Percentiles rank a stretch among this genome's conserved stretches.
These are phyloP conservation scores for Phytophthora pseudosyringae DNA, from an alignment of 352 stramenopile genomes.

Conservation along the genomic window DNA sequence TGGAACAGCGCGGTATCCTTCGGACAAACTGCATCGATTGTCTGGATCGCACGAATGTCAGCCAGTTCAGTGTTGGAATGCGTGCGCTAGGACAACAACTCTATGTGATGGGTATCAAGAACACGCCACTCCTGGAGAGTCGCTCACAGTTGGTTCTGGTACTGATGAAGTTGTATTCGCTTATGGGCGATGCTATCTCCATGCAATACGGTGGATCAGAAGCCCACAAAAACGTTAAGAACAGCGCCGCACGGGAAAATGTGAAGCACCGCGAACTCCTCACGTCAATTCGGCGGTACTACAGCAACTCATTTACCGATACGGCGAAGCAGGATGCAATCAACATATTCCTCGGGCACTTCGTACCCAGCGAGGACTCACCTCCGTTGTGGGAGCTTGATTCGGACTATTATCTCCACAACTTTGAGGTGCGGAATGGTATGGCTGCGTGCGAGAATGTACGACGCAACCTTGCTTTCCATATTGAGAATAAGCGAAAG, in stretches of 20 bases:
- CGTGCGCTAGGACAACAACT: conserved; percentile 95
- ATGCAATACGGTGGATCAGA: conserved; percentile 99
- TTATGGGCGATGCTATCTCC: conserved; percentile 98
- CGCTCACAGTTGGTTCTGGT: conserved; percentile 95
- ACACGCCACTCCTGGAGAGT: conserved; percentile 80
- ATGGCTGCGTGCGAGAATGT: conserved; percentile 68
- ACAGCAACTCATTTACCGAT: conserved; percentile 99
- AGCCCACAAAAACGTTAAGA: conserved; percentile 98
- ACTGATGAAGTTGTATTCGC: conserved; percentile 98
- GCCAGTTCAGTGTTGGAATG: conserved; percentile 88
- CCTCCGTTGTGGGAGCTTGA: conserved; percentile 85
- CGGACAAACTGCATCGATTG: conserved; percentile 99
- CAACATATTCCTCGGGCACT: conserved; percentile 99
- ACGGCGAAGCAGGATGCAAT: conserved; percentile 99
- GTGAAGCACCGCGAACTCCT: conserved; percentile 97
- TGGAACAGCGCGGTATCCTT: conserved; percentile 97
- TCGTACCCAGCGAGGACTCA: conserved; percentile 71
- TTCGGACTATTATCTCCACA: conserved; percentile 93
- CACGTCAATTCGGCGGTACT: conserved; percentile 98
- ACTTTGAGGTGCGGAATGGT: conserved; percentile 86
- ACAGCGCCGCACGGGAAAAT: conserved; percentile 81
- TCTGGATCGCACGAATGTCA: conserved; percentile 88
- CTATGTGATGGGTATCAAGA: conserved; percentile 97
- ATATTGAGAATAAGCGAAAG: conserved; percentile 66
- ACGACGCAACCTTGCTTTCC: conserved; percentile 62